Conservation (phyloP, 768 basidiomycete genomes). For the Mycena sanguinolenta region DNA sequence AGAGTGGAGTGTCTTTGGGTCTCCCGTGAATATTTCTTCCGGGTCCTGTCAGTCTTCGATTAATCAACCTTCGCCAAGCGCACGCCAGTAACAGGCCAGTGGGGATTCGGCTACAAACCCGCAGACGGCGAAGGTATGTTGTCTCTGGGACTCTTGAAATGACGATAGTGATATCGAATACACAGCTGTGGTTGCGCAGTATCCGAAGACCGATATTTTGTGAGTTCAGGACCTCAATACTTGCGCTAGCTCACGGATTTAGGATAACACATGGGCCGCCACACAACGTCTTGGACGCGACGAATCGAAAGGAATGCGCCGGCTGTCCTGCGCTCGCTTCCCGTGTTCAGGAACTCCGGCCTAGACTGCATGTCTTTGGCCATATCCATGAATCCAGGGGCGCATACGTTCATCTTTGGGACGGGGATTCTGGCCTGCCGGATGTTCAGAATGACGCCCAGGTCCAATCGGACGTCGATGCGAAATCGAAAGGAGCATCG, state of each 20-base stretch:
- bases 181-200: constrained; percentile 39
- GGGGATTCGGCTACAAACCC: background rate
- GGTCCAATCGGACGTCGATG: background rate
- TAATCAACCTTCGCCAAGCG: constrained; percentile 30
- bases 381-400: constrained; percentile 80
- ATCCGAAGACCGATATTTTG: constrained; percentile 61
- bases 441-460: background rate
- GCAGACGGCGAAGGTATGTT: background rate
- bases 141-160: background rate
- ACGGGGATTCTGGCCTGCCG: background rate
- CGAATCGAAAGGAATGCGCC: constrained; percentile 50
- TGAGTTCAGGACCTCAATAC: constrained; percentile 35
- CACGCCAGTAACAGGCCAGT: constrained; percentile 62
- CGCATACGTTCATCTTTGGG: constrained; percentile 56
- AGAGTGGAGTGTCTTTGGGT: constrained; percentile 75
- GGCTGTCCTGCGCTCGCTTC: constrained; percentile 67
- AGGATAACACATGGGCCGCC: constrained; percentile 76
- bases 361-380: constrained; percentile 68
- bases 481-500: too few relatives aligned
- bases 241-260: background rate
- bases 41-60: background rate
- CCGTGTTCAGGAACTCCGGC: constrained; percentile 55
- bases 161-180: background rate
- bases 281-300: constrained; percentile 63
- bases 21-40: constrained; percentile 64